Base-by-base conservation (phyloP, 2,329 filamentous ascomycete species). In the Juglanconis oblonga region DNA sequence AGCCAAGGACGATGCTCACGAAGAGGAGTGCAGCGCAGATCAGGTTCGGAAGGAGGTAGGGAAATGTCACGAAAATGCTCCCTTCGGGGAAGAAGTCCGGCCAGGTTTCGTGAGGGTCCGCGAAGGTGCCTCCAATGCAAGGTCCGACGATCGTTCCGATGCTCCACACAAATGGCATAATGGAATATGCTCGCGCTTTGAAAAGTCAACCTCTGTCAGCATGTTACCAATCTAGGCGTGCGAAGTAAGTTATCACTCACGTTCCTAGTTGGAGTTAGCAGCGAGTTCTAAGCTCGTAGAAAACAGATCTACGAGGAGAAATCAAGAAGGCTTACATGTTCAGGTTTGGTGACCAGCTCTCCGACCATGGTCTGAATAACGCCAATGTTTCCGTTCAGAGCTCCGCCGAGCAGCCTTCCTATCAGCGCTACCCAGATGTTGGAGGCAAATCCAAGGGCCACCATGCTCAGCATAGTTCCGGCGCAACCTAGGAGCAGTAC, bases 131-230 rank as follows among this genome's bases (percentile, higher is more conserved):
- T 61, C 94, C 94, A 65, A 97, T 92, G 5, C 89, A 90, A 64
- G 93, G 90, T 0, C 93, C 93, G 56, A 96, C 81, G 64, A 97
- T 96, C 9, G 91, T 96, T 31, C 93, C 93, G 55, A 97, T 87
- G 51, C 85, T 89, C 92, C 93, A 97, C 7, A 97, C 89, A 70
- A 97, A 97, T 0, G 93, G 93, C 91, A 97, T 96, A 49, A 97
- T 85, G 2, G 92, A 87, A 72, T 93, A 97, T 33, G 93, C 93
- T 63, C 89, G 86, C 61, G 92, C 89, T 91, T 67, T 63, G 4
- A 38, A 17, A 32, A 5, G 64, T 69, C 56, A 69, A 67, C 61
- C 52, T 45, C 11, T 35, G 8, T 42, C 14, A 7, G 9, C 9
- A 31, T 14, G n/a, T 49, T 24, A 24, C 17, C 17, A 24, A 24